These are phyloP conservation scores for Phytophthora podocarpi DNA, from an alignment of 352 stramenopile genomes.

Conservation along the genomic window DNA sequence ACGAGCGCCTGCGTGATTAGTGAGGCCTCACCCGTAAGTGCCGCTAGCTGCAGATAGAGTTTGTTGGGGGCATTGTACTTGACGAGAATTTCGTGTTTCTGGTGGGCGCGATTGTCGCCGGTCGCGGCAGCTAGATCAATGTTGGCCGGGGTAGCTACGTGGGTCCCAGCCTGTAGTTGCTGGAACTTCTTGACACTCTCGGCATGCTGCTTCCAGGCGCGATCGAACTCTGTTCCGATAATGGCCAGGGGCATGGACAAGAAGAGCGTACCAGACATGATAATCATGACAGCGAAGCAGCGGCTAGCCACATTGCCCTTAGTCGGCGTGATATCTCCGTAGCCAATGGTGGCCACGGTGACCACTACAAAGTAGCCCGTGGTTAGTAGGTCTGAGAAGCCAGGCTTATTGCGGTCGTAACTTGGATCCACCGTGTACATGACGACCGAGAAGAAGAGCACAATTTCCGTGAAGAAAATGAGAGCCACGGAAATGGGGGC, in stretches of 20 bases:
- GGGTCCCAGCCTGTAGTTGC: constrained; percentile 28
- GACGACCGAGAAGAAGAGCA: constrained; percentile 78
- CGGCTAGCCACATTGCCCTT: constrained; percentile 73
- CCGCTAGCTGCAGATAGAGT: constrained; percentile 62
- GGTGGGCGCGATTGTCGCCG: constrained; percentile 38
- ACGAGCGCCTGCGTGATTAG: constrained; percentile 68
- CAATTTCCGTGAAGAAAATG: constrained; percentile 85
- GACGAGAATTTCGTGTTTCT: constrained; percentile 78
- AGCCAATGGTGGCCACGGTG: constrained; percentile 77
- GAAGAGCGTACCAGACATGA: constrained; percentile 85
- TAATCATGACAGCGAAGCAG: constrained; percentile 78
- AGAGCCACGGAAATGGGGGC: constrained; percentile 79
- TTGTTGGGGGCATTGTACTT: constrained; percentile 82
- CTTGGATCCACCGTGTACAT: constrained; percentile 86
- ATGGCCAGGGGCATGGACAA: constrained; percentile 87
- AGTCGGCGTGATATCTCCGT: constrained; percentile 77
- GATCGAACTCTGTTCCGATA: constrained; percentile 86
- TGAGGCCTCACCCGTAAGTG: constrained; percentile 66
- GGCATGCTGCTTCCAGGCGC: constrained; percentile 77
- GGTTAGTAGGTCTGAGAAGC: constrained; percentile 78
- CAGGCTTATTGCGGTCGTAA: constrained; percentile 58
- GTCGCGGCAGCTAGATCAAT: constrained; percentile 36
- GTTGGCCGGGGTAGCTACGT: constrained; percentile 23
- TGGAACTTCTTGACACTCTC: constrained; percentile 72
- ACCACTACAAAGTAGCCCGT: constrained; percentile 80